phyloP scores from a whole-genome alignment of 1,139 yeast genomes.

The Arxiozyma slooffiae region DNA sequence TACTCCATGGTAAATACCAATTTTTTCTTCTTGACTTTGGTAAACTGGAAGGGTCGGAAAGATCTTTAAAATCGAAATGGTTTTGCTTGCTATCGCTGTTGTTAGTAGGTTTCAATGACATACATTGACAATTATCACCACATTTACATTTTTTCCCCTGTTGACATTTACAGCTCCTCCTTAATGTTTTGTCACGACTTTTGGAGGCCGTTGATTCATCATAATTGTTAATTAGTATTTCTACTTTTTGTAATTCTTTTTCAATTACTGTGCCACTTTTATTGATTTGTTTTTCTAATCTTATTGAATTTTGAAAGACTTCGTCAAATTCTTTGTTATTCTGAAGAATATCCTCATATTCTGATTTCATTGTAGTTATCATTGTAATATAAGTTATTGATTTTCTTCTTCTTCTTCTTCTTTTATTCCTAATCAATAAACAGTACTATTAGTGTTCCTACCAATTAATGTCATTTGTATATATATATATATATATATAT shows the following conservation, averaged over 20 bases:
- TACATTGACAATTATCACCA: slow-evolving; percentile 1
- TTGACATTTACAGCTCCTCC: background rate
- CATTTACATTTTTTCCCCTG: slow-evolving; percentile 1
- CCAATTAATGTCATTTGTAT: too few species aligned
- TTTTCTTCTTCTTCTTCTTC: too few species aligned
- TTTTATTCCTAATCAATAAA: too few species aligned
- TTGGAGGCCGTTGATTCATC: background rate
- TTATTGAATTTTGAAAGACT: background rate
- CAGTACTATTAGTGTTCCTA: too few species aligned
- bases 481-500: too few species aligned
- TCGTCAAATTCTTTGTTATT: slow-evolving; percentile 1
- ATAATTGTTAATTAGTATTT: background rate
- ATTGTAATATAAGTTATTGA: background rate
- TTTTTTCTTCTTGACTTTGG: background rate
- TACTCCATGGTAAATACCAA: background rate
- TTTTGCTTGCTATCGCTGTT: background rate
- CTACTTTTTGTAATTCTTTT: background rate
- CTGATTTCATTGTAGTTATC: background rate
- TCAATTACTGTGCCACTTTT: background rate
- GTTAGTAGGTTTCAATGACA: background rate
- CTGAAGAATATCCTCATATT: background rate
- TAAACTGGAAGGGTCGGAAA: background rate
- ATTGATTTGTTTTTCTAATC: background rate
- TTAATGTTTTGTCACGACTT: background rate
- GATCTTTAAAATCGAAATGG: background rate